These are phyloP conservation scores for Mucor lusitanicus DNA, from an alignment of 371 early-diverging fungal species.

Conservation along the genomic window DNA sequence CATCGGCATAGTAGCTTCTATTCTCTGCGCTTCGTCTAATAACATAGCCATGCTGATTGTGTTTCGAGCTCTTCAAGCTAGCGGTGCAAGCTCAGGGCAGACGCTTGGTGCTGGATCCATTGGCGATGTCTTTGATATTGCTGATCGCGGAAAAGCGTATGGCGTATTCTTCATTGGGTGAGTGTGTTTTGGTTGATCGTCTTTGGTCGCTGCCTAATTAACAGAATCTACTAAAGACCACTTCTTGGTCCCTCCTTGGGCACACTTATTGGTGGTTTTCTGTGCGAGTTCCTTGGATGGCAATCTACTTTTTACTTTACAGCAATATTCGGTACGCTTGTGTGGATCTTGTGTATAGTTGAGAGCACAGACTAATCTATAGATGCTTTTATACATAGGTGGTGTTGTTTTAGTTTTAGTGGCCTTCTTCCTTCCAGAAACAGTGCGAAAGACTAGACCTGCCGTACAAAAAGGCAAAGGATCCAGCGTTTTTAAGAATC, in stretches of 20 bases:
- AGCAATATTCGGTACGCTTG: slow-evolving; percentile 35
- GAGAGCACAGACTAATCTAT: background rate
- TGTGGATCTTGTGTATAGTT: background rate
- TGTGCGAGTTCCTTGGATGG: slow-evolving; percentile 64
- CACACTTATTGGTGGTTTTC: slow-evolving; percentile 55
- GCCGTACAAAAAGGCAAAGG: background rate
- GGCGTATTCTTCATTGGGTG: slow-evolving; percentile 30
- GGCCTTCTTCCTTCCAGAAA: slow-evolving; percentile 31
- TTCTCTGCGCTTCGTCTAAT: slow-evolving; percentile 60
- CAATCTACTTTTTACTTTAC: slow-evolving; percentile 62
- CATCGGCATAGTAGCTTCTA: slow-evolving; percentile 54
- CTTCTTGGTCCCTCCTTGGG: slow-evolving; percentile 56
- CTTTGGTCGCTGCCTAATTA: background rate
- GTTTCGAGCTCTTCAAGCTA: slow-evolving; percentile 68
- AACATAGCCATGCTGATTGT: slow-evolving; percentile 55
- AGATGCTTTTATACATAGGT: background rate
- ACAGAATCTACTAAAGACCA: slow-evolving; percentile 1
- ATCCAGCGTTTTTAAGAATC: background rate
- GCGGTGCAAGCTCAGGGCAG: slow-evolving; percentile 64
- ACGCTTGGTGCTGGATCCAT: slow-evolving; percentile 48
- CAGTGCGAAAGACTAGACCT: slow-evolving; percentile 11
- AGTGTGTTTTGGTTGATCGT: background rate
- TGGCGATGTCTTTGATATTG: slow-evolving; percentile 27
- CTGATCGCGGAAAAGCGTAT: slow-evolving; percentile 32
- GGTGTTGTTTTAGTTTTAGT: slow-evolving; percentile 14